Evolutionary conservation across 768 basidiomycete genomes (phyloP).

Genomic region (Dictyophora rubrovolvata): DNA sequence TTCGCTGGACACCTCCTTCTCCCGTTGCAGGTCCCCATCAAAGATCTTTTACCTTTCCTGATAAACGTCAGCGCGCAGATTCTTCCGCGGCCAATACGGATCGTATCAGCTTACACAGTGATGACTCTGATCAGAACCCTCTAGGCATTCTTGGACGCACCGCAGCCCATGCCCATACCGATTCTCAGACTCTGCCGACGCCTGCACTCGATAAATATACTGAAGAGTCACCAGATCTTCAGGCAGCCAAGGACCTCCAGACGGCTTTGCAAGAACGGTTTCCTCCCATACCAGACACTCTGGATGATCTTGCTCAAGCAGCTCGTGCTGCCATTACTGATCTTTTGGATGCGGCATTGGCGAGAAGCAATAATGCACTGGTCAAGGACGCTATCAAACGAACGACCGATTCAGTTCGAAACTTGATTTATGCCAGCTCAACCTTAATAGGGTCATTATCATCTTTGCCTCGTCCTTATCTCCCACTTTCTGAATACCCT

Average conservation of each 20-base stretch:
- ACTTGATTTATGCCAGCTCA: slow-evolving; percentile 20
- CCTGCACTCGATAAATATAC: not conserved
- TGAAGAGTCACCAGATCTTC: not conserved
- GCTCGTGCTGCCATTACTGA: slow-evolving; percentile 14
- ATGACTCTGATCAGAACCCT: slow-evolving; percentile 66
- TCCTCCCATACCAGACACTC: slow-evolving; percentile 6
- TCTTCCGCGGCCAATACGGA: slow-evolving; percentile 25
- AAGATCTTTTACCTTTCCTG: slow-evolving; percentile 10
- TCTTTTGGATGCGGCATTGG: slow-evolving; percentile 9
- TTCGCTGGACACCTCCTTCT: slow-evolving; percentile 52
- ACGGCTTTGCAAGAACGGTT: not conserved
- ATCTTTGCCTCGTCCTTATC: slow-evolving; percentile 4
- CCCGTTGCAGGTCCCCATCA: slow-evolving; percentile 5
- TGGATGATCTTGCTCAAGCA: slow-evolving; percentile 10
- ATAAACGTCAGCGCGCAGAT: slow-evolving; percentile 22
- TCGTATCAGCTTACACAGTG: slow-evolving; percentile 62
- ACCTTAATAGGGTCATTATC: slow-evolving; percentile 13
- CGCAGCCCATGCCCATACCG: not conserved
- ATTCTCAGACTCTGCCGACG: not conserved
- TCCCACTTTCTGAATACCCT: not conserved
- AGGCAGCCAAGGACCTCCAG: slow-evolving; percentile 5
- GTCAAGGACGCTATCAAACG: slow-evolving; percentile 2
- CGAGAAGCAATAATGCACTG: not conserved
- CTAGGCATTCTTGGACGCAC: slow-evolving; percentile 23
- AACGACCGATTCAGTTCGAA: slow-evolving; percentile 15